A percentile compares a stretch with the other conserved stretches of the same genome.
Conservation (phyloP, 345 rosid species). For the Dovyalis caffra region DNA sequence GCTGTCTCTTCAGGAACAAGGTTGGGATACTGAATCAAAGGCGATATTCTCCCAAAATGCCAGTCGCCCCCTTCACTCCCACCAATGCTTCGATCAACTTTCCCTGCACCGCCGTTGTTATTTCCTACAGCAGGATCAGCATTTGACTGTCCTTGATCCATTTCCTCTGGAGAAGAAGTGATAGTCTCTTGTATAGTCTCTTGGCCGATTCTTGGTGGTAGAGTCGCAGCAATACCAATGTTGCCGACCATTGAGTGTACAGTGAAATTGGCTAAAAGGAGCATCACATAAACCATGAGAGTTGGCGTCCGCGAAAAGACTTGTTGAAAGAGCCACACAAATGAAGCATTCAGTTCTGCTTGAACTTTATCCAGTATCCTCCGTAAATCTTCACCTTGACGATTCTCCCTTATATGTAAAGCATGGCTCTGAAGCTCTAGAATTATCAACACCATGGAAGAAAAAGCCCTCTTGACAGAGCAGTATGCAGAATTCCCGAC, state of each 20-base stretch:
- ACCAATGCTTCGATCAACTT: too few relatives aligned
- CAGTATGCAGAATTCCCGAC: conserved; percentile 45
- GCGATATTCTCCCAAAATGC: neutral
- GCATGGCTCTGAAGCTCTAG: conserved; percentile 65
- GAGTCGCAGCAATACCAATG: conserved; percentile 12
- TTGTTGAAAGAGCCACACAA: conserved; percentile 66
- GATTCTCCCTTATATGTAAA: conserved; percentile 37
- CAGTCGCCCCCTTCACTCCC: too few relatives aligned
- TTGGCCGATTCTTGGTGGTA: neutral
- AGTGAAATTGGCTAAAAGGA: conserved; percentile 62
- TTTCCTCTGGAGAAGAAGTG: conserved; percentile 16
- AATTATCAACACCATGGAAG: conserved; percentile 61
- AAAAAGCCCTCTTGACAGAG: conserved; percentile 67
- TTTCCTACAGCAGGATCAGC: neutral
- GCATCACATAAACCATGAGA: conserved; percentile 72
- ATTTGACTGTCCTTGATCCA: conserved; percentile 7
- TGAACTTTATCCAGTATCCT: conserved; percentile 40
- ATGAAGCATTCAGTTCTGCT: conserved; percentile 52
- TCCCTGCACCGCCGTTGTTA: too few relatives aligned
- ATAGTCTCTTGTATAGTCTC: neutral
- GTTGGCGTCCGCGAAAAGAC: conserved; percentile 66
- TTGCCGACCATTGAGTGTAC: conserved; percentile 55
- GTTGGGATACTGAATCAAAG: conserved; percentile 14
- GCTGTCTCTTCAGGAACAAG: neutral
- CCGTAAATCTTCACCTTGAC: conserved; percentile 40